Evolutionary conservation across 169 alveolate species (phyloP), one percentile per base, ranked within the genome.

Genomic region (Cryptosporidium baileyi): DNA sequence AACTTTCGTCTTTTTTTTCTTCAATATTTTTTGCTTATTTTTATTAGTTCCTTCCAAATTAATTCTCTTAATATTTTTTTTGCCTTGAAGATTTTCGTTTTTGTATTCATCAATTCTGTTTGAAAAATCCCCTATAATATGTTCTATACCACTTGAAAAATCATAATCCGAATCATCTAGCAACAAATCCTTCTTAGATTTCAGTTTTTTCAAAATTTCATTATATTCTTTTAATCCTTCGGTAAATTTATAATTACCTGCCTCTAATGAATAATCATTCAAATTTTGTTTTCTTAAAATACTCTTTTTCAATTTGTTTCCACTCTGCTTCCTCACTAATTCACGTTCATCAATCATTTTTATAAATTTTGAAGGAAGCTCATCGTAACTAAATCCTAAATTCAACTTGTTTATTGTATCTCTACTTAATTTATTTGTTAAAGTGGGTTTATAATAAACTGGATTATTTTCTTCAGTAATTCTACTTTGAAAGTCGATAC

Each of bases 401-500:
- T 65, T 41, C 43, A 65, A 36, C 13, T 65, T 65, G 17, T 44
- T 34, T 1, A 65, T 45, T n/a, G 49, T 47, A 1, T 65, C 63
- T 34, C 22, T 26, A 32, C 7, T 51, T 7, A 65, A n/a, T 11
- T 65, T 65, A 15, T 45, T 47, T 36, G 43, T 40, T 3, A 44
- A 26, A 3, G 28, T 30, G n/a, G 49, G 44, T 26, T 36, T 41
- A 3, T 11, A 4, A 45, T 30, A 51, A 7, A 47, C 13, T 9
- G 38, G 63, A 0, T 51, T 63, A 0, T 9, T 9, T 24, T 47
- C 81, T 24, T 65, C 81, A 44, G 24, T 17, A 15, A 4, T 41
- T 8, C 22, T 49, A 19, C 43, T 28, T 44, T 62, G 80, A 17
- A 65, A 65, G 49, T 65, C 81, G 15, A 65, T 47, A 32, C 81